Evolutionary conservation across 169 alveolate species (phyloP), one percentile per base, ranked within the genome.

Genomic region (Eimeria sp.): DNA sequence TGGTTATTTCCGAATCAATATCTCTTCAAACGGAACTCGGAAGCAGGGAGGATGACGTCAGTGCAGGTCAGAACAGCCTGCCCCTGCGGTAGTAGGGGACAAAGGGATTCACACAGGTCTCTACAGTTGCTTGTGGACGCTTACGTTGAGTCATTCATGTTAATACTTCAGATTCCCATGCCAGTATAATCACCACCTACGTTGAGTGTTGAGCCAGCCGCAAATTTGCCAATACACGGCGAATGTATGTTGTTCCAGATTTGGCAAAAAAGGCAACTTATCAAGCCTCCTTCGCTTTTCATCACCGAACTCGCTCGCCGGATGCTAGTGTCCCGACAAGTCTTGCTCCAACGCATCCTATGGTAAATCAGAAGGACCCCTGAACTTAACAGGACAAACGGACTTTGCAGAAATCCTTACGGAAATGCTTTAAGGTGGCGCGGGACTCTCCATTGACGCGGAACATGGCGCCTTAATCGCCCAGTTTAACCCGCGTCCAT

Each of bases 1-100:
- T 87, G 64, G 93, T 87, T 62, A 60, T 87, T 23, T 87, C 93
- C 30, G 93, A 87, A 46, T 87, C 93, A 46, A 87, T 87, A 40
- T 87, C 93, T 20, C 93, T 87, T 37, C 82, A 87, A 20, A 43
- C 37, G 33, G 82, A 43, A 40, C 30, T 33, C 68, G 58, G 93
- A 87, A 43, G 54, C 66, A 11, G 54, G 8, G 93, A 30, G 30
- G 52, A 60, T n/a, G 72, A 33, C 43, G 46, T 9, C 83, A 64
- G 52, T 64, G n/a, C 62, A 87, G 93, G 90, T 83, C n/a, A 83
- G 90, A 25, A 16, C n/a, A 83, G 0, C 27, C 49, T 11, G 58
- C 40, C 10, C 18, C 89, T 46, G 46, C 18, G 68, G 27, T 49
- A 49, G 9, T 3, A 25, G 14, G 85, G 8, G 4, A 13, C 85